Base-by-base conservation (phyloP, 495 filamentous ascomycete genomes). In the Penicillium bialowiezense region DNA sequence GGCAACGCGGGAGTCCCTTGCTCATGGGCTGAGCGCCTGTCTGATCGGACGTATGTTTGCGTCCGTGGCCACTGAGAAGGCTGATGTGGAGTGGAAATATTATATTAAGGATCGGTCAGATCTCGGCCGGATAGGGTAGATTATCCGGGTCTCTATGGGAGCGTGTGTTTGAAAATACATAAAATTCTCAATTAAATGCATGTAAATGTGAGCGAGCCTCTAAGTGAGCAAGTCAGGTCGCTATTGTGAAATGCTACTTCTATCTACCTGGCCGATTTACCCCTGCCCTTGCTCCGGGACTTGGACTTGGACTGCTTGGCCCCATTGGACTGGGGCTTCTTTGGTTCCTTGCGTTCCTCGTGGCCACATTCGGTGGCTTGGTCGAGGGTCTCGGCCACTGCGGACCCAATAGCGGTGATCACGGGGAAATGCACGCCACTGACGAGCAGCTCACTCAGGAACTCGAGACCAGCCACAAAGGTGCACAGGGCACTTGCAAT, bases 401-500 rank as follows among this genome's bases (percentile, higher is more conserved):
- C 49, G 17, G 51, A 39, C 26, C 48, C 58, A 12, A 58, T 41
- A 14, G 37, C 47, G 13, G 36, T 28, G n/a, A 38, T 41, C 29
- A 41, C 13, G 14, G 60, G 26, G 2, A 96, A 85, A 50, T 91
- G 84, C 9, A 96, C 82, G 0, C 92, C 92, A 7, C 82, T 78
- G 42, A 95, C 84, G 51, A 97, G 89, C 24, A 87, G 69, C 67
- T 88, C 90, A 51, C 90, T 92, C 23, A 95, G 75, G 28, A 86
- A 83, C 70, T 99, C 95, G 48, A 99, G 71, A 17, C 75, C 85
- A 1, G 90, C 87, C 34, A 99, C 92, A 67, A 97, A 99, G 4
- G 95, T 83, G 59, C 90, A 91, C 29, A 97, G 63, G 57, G 87
- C 53, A 63, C 90, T 96, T 14, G 90, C 91, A 67, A 99, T 97